These are phyloP conservation scores for Cyclospora cayetanensis DNA, from an alignment of 169 alveolate genomes.

Conservation along the genomic window DNA sequence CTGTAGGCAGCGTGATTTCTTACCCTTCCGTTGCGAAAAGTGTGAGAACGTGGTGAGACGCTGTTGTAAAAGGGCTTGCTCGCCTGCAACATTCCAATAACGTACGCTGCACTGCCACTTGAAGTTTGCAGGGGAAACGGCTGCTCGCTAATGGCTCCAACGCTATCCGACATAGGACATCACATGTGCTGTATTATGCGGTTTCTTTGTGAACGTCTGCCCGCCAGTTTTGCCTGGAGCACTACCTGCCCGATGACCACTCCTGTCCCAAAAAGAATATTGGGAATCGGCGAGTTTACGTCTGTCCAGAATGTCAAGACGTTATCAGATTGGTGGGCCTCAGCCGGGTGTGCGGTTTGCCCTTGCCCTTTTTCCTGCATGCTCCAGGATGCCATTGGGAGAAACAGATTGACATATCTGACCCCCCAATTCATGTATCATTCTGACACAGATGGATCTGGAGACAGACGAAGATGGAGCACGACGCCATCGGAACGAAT, in stretches of 20 bases:
- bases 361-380: not conserved
- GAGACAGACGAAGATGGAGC: conserved; percentile 57
- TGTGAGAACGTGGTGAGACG: conserved; percentile 59
- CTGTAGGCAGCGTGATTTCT: conserved; percentile 66
- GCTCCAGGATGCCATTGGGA: not conserved
- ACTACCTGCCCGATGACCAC: conserved; percentile 60
- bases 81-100: not conserved
- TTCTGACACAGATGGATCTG: conserved; percentile 16
- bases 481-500: conserved; percentile 49
- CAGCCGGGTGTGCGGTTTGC: not conserved
- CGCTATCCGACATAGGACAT: not conserved
- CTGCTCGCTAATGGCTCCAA: not conserved
- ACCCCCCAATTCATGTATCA: not conserved
- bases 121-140: too few relatives aligned
- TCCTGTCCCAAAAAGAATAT: conserved; percentile 29
- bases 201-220: not conserved
- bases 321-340: conserved; percentile 44
- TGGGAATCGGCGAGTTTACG: conserved; percentile 66
- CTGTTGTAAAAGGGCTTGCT: not conserved
- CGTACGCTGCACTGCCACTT: not conserved
- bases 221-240: conserved; percentile 63
- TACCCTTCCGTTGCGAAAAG: conserved; percentile 65
- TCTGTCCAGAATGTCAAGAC: conserved; percentile 61
- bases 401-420: not conserved
- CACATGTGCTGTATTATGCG: too few relatives aligned